These are phyloP conservation scores for Clitopilus hobsonii DNA, from an alignment of 768 basidiomycete species.

Conservation along the genomic window DNA sequence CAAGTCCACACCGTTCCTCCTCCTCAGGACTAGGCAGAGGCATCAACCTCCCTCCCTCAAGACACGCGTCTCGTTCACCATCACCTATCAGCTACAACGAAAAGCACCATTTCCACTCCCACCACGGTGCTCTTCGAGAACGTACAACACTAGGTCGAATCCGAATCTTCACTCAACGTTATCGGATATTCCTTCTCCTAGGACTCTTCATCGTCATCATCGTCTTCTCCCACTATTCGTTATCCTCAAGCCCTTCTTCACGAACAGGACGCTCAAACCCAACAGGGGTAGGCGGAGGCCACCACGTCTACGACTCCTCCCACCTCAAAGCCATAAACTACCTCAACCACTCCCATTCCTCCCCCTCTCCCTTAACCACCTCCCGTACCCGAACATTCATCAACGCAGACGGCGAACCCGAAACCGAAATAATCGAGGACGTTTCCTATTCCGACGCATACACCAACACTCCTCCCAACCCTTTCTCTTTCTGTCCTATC, in stretches of 20 bases:
- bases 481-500: constrained; percentile 89
- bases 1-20: background rate
- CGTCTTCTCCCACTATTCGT: constrained; percentile 20
- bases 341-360: constrained; percentile 55
- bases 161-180: background rate
- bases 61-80: background rate
- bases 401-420: background rate
- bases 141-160: background rate
- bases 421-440: background rate
- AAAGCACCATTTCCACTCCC: background rate
- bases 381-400: no score
- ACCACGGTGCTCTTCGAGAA: background rate
- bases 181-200: constrained; percentile 61
- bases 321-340: constrained; percentile 76
- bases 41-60: background rate
- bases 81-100: background rate
- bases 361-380: constrained; percentile 7
- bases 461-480: constrained; percentile 40
- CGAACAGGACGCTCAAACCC: background rate
- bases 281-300: no score
- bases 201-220: constrained; percentile 50
- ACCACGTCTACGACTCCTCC: constrained; percentile 11
- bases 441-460: background rate
- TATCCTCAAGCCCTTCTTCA: background rate
- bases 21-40: background rate